These are phyloP conservation scores for Fusarium paranaense DNA, from an alignment of 2,329 filamentous ascomycete genomes.

Conservation along the genomic window DNA sequence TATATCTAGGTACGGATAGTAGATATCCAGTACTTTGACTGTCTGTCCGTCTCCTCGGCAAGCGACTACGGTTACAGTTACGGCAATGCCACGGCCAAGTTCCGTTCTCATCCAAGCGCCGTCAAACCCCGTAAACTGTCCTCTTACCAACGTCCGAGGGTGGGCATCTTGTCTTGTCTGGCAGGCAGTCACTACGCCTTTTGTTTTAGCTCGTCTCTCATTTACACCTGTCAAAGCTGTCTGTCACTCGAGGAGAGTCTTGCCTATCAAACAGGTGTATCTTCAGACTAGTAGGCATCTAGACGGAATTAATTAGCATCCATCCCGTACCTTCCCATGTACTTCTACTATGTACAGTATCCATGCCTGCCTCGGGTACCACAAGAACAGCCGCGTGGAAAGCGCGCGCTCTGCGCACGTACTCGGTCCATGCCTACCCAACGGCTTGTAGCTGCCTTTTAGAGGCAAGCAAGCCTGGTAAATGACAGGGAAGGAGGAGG, in stretches of 20 bases:
- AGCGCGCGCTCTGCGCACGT: slow-evolving; percentile 30
- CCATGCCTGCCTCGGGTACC: not conserved
- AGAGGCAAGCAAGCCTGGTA: slow-evolving; percentile 28
- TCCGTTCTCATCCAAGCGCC: slow-evolving; percentile 11
- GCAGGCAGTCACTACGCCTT: not conserved
- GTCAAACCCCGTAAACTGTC: not conserved
- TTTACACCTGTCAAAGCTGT: slow-evolving; percentile 28
- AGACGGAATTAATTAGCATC: not conserved
- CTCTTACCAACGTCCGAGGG: not conserved
- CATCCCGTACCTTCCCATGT: not conserved
- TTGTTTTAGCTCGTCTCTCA: slow-evolving; percentile 16
- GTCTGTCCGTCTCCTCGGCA: not conserved
- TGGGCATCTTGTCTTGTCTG: slow-evolving; percentile 8
- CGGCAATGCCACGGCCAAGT: slow-evolving; percentile 6
- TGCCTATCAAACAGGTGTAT: too few species aligned
- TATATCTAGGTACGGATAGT: not conserved
- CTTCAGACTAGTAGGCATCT: not conserved
- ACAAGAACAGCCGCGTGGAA: slow-evolving; percentile 30
- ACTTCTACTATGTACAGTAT: not conserved
- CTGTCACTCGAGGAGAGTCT: not conserved
- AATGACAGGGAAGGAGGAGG: slow-evolving; percentile 26
- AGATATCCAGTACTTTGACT: not conserved
- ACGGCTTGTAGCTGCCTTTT: slow-evolving; percentile 33
- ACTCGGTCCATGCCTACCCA: slow-evolving; percentile 20
- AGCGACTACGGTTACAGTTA: not conserved